These are phyloP conservation scores for Dendrothele bispora DNA, from an alignment of 768 basidiomycete species.

Conservation along the genomic window DNA sequence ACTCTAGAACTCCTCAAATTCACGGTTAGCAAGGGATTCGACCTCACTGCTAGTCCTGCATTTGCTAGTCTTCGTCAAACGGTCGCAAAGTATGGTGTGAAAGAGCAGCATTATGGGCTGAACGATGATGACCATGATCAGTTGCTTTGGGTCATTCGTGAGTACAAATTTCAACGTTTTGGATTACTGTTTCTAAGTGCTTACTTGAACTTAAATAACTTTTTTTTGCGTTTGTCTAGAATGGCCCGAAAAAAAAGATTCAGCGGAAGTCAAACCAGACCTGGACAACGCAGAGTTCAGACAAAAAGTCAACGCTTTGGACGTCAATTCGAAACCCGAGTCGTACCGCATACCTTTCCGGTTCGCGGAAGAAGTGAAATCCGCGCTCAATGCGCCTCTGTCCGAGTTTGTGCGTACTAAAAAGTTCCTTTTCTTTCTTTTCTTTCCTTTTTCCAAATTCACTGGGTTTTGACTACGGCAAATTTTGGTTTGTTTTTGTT, in stretches of 20 bases:
- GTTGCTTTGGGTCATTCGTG: slow-evolving; percentile 22
- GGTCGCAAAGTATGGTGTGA: slow-evolving; percentile 13
- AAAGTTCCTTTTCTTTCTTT: neutral
- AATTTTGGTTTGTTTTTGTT: neutral
- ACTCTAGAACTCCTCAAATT: slow-evolving; percentile 16
- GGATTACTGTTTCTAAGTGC: neutral
- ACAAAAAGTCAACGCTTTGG: slow-evolving; percentile 14
- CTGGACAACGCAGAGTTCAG: slow-evolving; percentile 13
- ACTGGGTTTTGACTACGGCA: no score
- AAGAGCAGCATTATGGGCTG: slow-evolving; percentile 21
- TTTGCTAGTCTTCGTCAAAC: slow-evolving; percentile 14
- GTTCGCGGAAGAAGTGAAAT: slow-evolving; percentile 11
- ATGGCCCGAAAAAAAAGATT: slow-evolving; percentile 13
- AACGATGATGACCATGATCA: slow-evolving; percentile 7
- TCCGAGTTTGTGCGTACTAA: slow-evolving; percentile 16
- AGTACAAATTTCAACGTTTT: no score
- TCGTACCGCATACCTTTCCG: slow-evolving; percentile 16
- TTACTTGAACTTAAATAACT: neutral
- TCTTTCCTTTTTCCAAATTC: neutral
- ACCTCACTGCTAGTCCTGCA: slow-evolving; percentile 8
- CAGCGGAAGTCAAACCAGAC: slow-evolving; percentile 1
- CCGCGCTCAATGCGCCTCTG: slow-evolving; percentile 20
- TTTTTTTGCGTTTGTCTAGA: slow-evolving; percentile 13
- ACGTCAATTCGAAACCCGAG: slow-evolving; percentile 10
- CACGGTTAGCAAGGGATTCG: slow-evolving; percentile 13